Evolutionary conservation across 345 rosid species (phyloP).

Genomic region (Fremontodendron californicum): DNA sequence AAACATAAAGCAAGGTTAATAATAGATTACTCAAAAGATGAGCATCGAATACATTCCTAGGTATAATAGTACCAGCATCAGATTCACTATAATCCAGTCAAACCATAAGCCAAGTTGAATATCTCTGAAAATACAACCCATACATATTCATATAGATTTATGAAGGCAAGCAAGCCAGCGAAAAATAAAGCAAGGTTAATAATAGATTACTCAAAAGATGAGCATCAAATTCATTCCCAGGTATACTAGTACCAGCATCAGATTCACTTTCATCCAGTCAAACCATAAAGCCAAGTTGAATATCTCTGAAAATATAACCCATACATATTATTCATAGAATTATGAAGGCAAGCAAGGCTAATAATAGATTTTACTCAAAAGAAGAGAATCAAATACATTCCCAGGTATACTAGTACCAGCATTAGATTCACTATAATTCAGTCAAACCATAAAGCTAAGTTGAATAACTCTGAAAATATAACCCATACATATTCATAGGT

Average conservation of each 20-base stretch:
- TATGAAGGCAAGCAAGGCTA: background rate
- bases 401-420: background rate
- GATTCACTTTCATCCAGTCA: background rate
- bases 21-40: no score
- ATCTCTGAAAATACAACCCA: background rate
- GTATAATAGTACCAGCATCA: background rate
- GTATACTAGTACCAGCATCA: background rate
- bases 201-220: background rate
- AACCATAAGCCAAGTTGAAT: background rate
- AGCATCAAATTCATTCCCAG: background rate
- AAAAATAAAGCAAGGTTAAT: background rate
- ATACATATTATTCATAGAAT: background rate
- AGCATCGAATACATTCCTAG: background rate
- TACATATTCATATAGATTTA: background rate
- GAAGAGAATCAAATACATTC: background rate
- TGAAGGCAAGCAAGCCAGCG: background rate
- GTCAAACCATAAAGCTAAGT: background rate
- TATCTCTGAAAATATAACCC: background rate
- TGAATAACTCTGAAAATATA: background rate
- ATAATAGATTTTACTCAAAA: no score
- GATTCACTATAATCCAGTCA: background rate
- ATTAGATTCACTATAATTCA: background rate
- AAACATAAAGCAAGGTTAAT: background rate
- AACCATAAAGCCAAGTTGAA: background rate
- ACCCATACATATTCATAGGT: background rate